A percentile compares a stretch with the other conserved stretches of the same genome.
Conservation (phyloP, 352 stramenopile genomes). For the Phytopythium montanum region DNA sequence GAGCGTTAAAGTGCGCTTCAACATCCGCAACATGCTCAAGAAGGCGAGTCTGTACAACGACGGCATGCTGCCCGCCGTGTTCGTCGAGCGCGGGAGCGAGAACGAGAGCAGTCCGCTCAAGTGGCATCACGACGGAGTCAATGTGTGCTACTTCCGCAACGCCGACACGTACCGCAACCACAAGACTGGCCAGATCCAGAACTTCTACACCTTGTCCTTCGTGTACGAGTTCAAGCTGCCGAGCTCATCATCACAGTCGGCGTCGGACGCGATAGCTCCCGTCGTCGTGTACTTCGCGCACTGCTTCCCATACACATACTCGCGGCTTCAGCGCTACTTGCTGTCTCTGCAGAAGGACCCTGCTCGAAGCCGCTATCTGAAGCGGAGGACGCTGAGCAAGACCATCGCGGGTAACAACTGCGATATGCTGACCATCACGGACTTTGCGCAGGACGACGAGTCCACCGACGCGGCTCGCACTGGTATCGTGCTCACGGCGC, state of each 20-base stretch:
- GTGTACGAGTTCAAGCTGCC: conserved; percentile 52
- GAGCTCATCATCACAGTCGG: neutral
- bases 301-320: conserved; percentile 87
- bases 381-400: conserved; percentile 66
- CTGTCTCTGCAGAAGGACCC: conserved; percentile 52
- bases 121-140: conserved; percentile 65
- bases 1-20: conserved; percentile 64
- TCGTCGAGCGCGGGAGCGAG: conserved; percentile 10
- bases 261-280: too few relatives aligned
- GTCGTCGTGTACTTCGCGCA: conserved; percentile 72
- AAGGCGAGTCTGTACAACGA: conserved; percentile 83
- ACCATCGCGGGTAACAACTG: conserved; percentile 84
- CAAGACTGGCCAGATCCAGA: conserved; percentile 38
- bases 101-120: conserved; percentile 15
- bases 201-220: conserved; percentile 79
- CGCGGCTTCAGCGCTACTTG: conserved; percentile 54
- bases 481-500: conserved; percentile 74
- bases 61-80: conserved; percentile 82
- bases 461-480: conserved; percentile 25
- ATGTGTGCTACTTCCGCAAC: conserved; percentile 87
- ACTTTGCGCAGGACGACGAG: conserved; percentile 59
- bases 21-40: conserved; percentile 88
- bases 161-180: conserved; percentile 56
- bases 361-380: conserved; percentile 38
- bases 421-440: conserved; percentile 88